These are phyloP conservation scores for Amphibolis antarctica DNA, from an alignment of 106 monocot species.

Conservation along the genomic window DNA sequence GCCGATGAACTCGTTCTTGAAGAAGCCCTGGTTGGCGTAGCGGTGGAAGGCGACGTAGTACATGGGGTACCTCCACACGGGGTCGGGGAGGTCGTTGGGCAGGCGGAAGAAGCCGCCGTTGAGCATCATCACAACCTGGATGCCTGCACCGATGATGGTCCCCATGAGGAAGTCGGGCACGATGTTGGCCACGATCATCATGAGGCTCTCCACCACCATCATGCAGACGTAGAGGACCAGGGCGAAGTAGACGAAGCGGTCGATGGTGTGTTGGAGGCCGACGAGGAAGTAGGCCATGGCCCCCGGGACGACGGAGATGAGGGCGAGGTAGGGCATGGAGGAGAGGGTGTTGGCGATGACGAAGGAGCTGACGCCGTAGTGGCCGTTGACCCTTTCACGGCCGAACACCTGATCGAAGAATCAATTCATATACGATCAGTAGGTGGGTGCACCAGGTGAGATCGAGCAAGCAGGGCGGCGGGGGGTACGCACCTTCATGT, in stretches of 20 bases:
- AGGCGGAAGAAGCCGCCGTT: constrained; percentile 71
- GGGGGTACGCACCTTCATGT: constrained; percentile 40
- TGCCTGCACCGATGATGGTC: constrained; percentile 45
- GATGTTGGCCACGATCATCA: constrained; percentile 83
- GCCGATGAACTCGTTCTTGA: constrained; percentile 21
- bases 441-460: background rate
- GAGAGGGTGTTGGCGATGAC: constrained; percentile 75
- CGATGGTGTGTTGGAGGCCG: constrained; percentile 41
- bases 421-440: too few species aligned
- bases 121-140: constrained; percentile 94
- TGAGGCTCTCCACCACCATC: constrained; percentile 73
- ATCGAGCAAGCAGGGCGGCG: background rate
- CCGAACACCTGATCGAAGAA: too few species aligned
- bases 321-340: constrained; percentile 56
- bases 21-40: constrained; percentile 17
- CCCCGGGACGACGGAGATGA: constrained; percentile 31
- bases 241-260: constrained; percentile 42
- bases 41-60: constrained; percentile 73
- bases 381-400: constrained; percentile 59
- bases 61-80: constrained; percentile 76
- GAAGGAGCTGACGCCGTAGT: constrained; percentile 77
- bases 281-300: constrained; percentile 62
- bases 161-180: constrained; percentile 94
- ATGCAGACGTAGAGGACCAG: constrained; percentile 46
- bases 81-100: constrained; percentile 80